A percentile compares a stretch with the other conserved stretches of the same genome.
Conservation (phyloP, 106 monocot genomes). For the Dendrobium officinale region DNA sequence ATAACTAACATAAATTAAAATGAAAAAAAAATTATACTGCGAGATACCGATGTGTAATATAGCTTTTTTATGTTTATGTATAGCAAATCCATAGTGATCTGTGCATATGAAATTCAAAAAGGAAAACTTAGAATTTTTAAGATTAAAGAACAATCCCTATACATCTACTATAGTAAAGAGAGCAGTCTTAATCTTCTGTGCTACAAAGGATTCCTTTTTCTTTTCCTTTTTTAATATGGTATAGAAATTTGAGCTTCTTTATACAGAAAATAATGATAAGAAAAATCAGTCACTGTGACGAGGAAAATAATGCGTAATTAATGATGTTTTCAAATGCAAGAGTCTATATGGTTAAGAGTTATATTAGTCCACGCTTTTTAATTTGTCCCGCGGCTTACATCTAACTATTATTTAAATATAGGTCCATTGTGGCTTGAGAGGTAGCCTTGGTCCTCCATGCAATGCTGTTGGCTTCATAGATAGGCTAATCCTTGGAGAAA, state of each 20-base stretch:
- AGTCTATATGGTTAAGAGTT: not conserved
- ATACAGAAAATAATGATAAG: not conserved
- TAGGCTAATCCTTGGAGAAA: constrained; percentile 66
- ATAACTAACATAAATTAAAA: no score
- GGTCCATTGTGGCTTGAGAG: constrained; percentile 75
- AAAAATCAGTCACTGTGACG: not conserved
- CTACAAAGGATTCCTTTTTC: not conserved
- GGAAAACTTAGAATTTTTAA: not conserved
- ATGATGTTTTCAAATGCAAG: not conserved
- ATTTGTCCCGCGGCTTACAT: not conserved
- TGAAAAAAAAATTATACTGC: no score
- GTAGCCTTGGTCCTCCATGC: constrained; percentile 79
- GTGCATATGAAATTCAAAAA: not conserved
- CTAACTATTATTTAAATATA: constrained; percentile 21
- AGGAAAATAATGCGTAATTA: not conserved
- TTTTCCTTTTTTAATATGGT: not conserved
- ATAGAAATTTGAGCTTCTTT: not conserved
- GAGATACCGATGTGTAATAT: not conserved
- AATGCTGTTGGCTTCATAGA: constrained; percentile 93
- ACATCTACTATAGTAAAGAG: not conserved
- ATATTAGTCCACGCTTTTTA: not conserved
- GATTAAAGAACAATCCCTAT: not conserved
- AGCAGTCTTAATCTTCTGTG: not conserved
- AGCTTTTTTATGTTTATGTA: not conserved
- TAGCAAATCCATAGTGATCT: not conserved